These are phyloP conservation scores for Trichaptum fuscoviolaceum DNA, from an alignment of 768 basidiomycete genomes.

Conservation along the genomic window DNA sequence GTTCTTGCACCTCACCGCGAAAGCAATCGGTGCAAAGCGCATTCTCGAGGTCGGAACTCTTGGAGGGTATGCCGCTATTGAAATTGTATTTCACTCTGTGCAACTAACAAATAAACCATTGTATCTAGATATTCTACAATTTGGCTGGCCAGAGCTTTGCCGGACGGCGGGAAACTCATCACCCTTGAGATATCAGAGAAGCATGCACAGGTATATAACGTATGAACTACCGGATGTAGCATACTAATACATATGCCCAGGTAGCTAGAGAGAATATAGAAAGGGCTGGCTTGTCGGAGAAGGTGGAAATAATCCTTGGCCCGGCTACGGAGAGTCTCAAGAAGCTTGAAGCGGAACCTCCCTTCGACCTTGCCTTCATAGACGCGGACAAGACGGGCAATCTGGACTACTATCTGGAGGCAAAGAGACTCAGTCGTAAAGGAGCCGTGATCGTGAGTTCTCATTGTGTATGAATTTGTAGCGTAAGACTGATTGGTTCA, in stretches of 20 bases:
- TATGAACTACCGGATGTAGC: background rate
- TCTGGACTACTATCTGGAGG: conserved; percentile 50
- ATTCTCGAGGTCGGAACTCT: conserved; percentile 64
- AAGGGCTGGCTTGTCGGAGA: conserved; percentile 43
- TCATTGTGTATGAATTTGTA: background rate
- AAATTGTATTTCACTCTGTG: background rate
- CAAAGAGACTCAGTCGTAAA: conserved; percentile 51
- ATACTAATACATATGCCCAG: conserved; percentile 25
- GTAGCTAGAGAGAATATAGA: conserved; percentile 55
- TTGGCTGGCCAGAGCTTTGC: conserved; percentile 34
- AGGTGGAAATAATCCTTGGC: conserved; percentile 47
- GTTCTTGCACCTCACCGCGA: conserved; percentile 47
- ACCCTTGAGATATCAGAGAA: conserved; percentile 43
- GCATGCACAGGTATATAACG: conserved; percentile 36
- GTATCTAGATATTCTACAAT: conserved; percentile 30
- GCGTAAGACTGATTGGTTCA: background rate
- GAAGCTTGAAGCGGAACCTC: conserved; percentile 39
- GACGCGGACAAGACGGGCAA: conserved; percentile 65
- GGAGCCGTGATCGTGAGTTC: conserved; percentile 56
- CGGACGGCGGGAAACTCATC: conserved; percentile 42
- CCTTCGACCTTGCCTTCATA: conserved; percentile 66
- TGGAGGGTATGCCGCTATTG: conserved; percentile 44
- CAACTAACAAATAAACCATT: background rate
- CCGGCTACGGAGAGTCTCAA: conserved; percentile 46
- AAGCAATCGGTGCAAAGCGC: conserved; percentile 47